phyloP scores from a whole-genome alignment of 306 rosid genomes.

The Carpinus fangiana region DNA sequence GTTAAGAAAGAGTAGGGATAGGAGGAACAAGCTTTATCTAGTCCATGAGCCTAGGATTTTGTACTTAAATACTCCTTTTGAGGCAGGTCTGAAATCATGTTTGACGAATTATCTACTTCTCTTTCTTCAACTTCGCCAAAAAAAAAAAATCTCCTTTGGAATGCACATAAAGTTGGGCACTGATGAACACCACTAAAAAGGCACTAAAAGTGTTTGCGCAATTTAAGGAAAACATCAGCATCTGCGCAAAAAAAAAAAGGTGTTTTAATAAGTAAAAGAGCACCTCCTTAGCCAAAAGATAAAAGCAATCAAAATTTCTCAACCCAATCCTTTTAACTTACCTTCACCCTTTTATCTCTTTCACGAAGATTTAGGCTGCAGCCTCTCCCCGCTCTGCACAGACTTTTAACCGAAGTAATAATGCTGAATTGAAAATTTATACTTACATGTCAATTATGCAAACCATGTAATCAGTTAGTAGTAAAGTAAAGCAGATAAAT shows the following conservation, averaged over 20 bases:
- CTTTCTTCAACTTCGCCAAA: not conserved
- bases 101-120: not conserved
- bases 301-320: constrained; percentile 31
- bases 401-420: constrained; percentile 18
- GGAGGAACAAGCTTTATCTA: too few species aligned
- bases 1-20: too few species aligned
- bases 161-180: constrained; percentile 36
- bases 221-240: constrained; percentile 57
- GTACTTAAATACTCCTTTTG: too few species aligned
- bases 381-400: constrained; percentile 12
- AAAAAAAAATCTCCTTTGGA: constrained; percentile 15
- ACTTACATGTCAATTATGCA: not conserved
- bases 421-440: constrained; percentile 17
- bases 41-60: too few species aligned
- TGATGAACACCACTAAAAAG: constrained; percentile 44
- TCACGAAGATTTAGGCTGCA: constrained; percentile 28
- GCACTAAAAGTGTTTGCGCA: constrained; percentile 47
- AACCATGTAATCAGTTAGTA: not conserved
- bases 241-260: constrained; percentile 1
- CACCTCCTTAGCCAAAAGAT: constrained; percentile 30
- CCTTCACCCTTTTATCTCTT: constrained; percentile 25
- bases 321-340: constrained; percentile 28
- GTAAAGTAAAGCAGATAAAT: not conserved
- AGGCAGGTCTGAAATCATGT: too few species aligned
- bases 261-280: constrained; percentile 30